Evolutionary conservation across 139 green algal genomes (phyloP).

Genomic region (Haematococcus sp.): DNA sequence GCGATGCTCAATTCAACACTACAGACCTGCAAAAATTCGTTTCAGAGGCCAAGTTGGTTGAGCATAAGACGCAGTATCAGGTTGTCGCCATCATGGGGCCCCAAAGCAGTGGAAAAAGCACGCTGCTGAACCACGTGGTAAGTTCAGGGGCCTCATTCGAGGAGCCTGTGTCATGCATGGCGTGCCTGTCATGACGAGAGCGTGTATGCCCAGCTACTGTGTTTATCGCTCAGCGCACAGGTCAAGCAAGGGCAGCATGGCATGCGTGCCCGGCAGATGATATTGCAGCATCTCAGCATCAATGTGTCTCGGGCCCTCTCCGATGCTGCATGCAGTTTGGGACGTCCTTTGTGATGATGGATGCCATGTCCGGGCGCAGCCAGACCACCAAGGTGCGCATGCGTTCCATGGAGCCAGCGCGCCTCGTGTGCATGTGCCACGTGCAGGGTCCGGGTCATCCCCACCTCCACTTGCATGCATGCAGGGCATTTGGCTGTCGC

Average conservation of each 20-base stretch:
- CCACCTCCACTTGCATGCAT: neutral
- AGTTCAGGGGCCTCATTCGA: constrained; percentile 3
- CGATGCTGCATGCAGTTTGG: too few relatives aligned
- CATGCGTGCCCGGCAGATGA: too few relatives aligned
- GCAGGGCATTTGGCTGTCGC: constrained; percentile 83
- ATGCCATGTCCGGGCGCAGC: constrained; percentile 78
- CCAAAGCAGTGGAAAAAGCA: constrained; percentile 91
- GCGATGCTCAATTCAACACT: constrained; percentile 30
- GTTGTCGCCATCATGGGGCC: constrained; percentile 97
- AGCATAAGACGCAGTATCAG: constrained; percentile 64
- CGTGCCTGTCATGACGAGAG: too few relatives aligned
- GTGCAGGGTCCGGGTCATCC: neutral
- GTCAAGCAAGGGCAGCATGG: too few relatives aligned
- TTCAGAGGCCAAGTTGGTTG: neutral
- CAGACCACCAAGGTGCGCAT: constrained; percentile 76
- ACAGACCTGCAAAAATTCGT: too few relatives aligned
- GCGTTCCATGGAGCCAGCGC: too few relatives aligned
- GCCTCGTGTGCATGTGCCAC: too few relatives aligned
- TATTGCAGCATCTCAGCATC: too few relatives aligned
- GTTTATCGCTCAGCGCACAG: too few relatives aligned
- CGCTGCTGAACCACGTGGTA: constrained; percentile 88
- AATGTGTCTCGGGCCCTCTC: too few relatives aligned
- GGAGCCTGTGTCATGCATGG: too few relatives aligned
- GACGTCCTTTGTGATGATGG: constrained; percentile 94
- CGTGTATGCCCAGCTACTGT: too few relatives aligned